Evolutionary conservation across 306 rosid genomes (phyloP).

Genomic region (Pachyrhizus erosus): DNA sequence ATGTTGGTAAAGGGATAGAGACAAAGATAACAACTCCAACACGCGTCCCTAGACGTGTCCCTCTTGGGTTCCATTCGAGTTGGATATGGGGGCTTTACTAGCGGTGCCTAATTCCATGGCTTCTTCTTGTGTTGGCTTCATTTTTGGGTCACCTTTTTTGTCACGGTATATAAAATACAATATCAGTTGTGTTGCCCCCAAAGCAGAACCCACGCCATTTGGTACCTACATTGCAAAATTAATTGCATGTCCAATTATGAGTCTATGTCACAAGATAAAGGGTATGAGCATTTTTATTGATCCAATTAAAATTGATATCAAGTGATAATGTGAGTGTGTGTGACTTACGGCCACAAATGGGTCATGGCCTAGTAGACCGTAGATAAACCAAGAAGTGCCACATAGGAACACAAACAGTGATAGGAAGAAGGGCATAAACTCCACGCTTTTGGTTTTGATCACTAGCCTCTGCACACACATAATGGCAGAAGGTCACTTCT

Average conservation of each 20-base stretch:
- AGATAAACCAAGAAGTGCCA: conserved; percentile 83
- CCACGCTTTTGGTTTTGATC: conserved; percentile 80
- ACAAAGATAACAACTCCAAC: conserved; percentile 30
- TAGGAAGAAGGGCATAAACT: conserved; percentile 91
- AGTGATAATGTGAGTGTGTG: neutral
- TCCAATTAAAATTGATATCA: neutral
- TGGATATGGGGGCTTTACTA: conserved; percentile 38
- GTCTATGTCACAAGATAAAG: neutral
- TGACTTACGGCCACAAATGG: conserved; percentile 70
- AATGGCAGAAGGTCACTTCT: neutral
- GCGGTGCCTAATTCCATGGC: conserved; percentile 64
- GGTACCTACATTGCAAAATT: conserved; percentile 57
- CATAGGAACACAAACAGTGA: conserved; percentile 84
- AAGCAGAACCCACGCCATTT: conserved; percentile 74
- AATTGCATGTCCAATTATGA: neutral
- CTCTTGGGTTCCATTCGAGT: conserved; percentile 36
- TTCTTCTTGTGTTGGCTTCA: conserved; percentile 38
- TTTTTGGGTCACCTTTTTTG: conserved; percentile 40
- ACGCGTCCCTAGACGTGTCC: conserved; percentile 33
- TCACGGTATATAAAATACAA: conserved; percentile 74
- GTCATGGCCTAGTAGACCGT: conserved; percentile 72
- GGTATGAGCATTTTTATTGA: neutral
- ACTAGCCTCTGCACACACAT: conserved; percentile 67
- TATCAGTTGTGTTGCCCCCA: conserved; percentile 72
- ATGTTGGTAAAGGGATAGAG: neutral